Percentiles rank a stretch among this genome's conserved stretches.
Evolutionary conservation across 2,329 filamentous ascomycete genomes (phyloP).

Genomic region (Simplicillium sp.): DNA sequence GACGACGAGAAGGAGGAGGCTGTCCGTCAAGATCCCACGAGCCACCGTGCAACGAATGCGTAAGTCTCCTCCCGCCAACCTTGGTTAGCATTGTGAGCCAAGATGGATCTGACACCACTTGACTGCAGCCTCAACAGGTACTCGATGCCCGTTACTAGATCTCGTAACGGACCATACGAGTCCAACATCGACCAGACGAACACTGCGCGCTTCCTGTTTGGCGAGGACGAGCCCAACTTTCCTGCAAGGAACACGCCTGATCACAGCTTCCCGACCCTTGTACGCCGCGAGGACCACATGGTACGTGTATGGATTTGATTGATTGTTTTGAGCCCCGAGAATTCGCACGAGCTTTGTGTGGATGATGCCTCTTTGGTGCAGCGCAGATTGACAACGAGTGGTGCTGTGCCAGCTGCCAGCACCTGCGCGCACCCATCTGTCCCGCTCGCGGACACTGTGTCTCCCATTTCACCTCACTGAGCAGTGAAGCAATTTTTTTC

Average conservation of each 20-base stretch:
- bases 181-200: constrained; percentile 73
- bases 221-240: constrained; percentile 58
- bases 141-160: constrained; percentile 80
- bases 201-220: constrained; percentile 77
- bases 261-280: constrained; percentile 79
- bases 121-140: constrained; percentile 69
- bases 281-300: constrained; percentile 52
- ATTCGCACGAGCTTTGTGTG: not conserved
- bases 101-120: constrained; percentile 1
- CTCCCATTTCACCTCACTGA: not conserved
- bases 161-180: constrained; percentile 57
- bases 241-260: constrained; percentile 51
- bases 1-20: constrained; percentile 79
- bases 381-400: not conserved
- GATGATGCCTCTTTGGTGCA: not conserved
- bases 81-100: not conserved
- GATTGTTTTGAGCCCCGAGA: too few species aligned
- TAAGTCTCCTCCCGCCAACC: constrained; percentile 42
- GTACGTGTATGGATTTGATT: constrained; percentile 28
- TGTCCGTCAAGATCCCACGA: constrained; percentile 58
- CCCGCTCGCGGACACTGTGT: not conserved
- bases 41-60: constrained; percentile 67
- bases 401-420: not conserved
- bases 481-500: constrained; percentile 1
- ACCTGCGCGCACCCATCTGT: constrained; percentile 1